Conservation (phyloP, 495 filamentous ascomycete genomes). For the Trichodelitschia bisporula region DNA sequence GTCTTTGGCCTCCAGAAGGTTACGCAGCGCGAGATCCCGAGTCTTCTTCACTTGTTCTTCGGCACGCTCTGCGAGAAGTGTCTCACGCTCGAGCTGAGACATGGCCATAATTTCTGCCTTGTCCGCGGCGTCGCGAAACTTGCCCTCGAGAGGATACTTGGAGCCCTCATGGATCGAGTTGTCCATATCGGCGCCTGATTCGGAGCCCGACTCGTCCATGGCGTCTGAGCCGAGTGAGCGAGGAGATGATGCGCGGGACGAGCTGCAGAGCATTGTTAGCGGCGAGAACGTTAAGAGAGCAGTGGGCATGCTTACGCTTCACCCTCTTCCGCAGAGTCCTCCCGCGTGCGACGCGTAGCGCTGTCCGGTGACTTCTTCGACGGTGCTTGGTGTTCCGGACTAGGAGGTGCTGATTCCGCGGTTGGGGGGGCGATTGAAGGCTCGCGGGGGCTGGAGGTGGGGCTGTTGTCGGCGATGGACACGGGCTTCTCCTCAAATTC, state of each 20-base stretch:
- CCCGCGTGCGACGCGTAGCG: not conserved
- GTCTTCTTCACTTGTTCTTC: conserved; percentile 52
- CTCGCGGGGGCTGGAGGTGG: no score
- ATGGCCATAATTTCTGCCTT: conserved; percentile 63
- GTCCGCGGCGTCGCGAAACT: conserved; percentile 57
- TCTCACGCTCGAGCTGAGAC: conserved; percentile 74
- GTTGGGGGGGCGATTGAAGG: no score
- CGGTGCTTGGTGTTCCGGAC: not conserved
- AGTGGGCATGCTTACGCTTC: conserved; percentile 46
- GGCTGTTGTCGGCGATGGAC: conserved; percentile 56
- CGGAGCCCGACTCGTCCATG: conserved; percentile 77
- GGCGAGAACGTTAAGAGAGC: conserved; percentile 1
- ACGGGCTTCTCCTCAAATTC: conserved; percentile 76
- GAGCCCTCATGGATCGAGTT: conserved; percentile 27
- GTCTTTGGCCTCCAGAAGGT: conserved; percentile 44
- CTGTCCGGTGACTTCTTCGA: not conserved
- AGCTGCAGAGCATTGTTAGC: conserved; percentile 24
- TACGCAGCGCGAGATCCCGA: conserved; percentile 67
- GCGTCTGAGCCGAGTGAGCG: conserved; percentile 58
- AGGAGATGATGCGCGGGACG: conserved; percentile 39
- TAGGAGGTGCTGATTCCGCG: not conserved
- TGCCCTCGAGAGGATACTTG: conserved; percentile 71
- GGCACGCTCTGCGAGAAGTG: conserved; percentile 71
- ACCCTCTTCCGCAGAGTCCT: conserved; percentile 29
- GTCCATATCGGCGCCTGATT: conserved; percentile 23